These are phyloP conservation scores for Boletus speciosus DNA, from an alignment of 768 basidiomycete species.

Conservation along the genomic window DNA sequence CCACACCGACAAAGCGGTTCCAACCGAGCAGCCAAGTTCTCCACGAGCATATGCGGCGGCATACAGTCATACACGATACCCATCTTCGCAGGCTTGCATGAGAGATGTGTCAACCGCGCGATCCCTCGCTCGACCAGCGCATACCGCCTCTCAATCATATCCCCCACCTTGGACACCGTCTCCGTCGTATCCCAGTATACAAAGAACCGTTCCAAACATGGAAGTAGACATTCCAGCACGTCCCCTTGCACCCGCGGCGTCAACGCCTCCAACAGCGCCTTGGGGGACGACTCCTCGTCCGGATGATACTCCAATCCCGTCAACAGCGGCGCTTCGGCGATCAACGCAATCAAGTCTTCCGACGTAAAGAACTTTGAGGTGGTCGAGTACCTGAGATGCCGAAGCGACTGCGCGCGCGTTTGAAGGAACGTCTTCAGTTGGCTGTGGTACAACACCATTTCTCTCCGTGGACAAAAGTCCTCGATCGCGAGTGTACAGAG, in stretches of 20 bases:
- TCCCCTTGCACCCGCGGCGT: conserved; percentile 17
- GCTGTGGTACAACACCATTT: conserved; percentile 10
- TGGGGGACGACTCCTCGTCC: conserved; percentile 21
- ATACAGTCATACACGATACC: conserved; percentile 14
- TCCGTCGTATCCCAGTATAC: conserved; percentile 26
- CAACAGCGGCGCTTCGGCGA: conserved; percentile 18
- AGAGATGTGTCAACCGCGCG: conserved; percentile 14
- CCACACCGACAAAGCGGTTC: conserved; percentile 20
- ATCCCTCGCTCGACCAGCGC: conserved; percentile 10
- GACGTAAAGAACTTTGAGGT: conserved; percentile 18
- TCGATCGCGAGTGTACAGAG: conserved; percentile 17
- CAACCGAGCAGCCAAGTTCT: conserved; percentile 18
- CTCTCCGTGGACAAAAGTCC: conserved; percentile 14
- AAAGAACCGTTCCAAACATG: conserved; percentile 14
- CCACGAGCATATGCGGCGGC: conserved; percentile 8
- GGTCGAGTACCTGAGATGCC: conserved; percentile 13
- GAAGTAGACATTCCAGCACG: conserved; percentile 14
- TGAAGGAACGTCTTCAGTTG: conserved; percentile 17
- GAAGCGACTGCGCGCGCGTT: conserved; percentile 8
- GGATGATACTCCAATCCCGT: conserved; percentile 23
- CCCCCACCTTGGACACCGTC: conserved; percentile 23
- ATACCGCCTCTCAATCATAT: conserved; percentile 25
- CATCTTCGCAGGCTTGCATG: conserved; percentile 20
- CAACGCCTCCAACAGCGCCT: conserved; percentile 15
- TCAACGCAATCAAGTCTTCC: conserved; percentile 14